Percentiles rank a stretch among this genome's conserved stretches.
These are phyloP conservation scores for Coprinellus micaceus DNA, from an alignment of 768 basidiomycete species.

Conservation along the genomic window DNA sequence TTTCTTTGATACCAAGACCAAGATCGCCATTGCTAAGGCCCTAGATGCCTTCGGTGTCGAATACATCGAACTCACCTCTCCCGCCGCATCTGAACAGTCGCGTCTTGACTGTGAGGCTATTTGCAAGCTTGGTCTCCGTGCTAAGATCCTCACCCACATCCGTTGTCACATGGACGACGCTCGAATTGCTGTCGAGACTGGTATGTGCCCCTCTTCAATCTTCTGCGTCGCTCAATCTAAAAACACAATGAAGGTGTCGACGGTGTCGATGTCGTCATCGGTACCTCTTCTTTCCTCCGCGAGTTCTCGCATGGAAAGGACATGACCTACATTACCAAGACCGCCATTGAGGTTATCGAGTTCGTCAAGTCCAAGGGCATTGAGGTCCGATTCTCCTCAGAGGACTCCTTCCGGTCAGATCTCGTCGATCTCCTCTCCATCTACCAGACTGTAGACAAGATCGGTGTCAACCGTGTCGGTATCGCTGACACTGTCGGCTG, in stretches of 20 bases:
- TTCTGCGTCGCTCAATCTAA: background rate
- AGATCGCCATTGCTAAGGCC: conserved; percentile 98
- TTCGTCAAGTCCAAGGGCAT: conserved; percentile 99
- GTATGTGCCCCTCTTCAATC: conserved; percentile 36
- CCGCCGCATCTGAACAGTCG: conserved; percentile 95
- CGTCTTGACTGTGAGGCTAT: conserved; percentile 93
- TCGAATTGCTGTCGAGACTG: conserved; percentile 95
- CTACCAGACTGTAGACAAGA: conserved; percentile 99
- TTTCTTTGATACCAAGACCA: conserved; percentile 99
- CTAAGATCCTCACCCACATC: conserved; percentile 98
- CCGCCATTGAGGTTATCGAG: conserved; percentile 97
- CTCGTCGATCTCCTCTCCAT: conserved; percentile 97
- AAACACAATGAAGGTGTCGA: conserved; percentile 68
- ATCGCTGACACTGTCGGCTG: conserved; percentile 99
- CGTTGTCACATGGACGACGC: conserved; percentile 99
- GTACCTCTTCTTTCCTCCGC: conserved; percentile 97
- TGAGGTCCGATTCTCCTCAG: conserved; percentile 98
- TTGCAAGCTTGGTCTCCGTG: conserved; percentile 95
- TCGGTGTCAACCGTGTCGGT: conserved; percentile 97
- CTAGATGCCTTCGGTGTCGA: conserved; percentile 99
- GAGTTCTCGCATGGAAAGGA: conserved; percentile 99
- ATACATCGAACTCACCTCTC: conserved; percentile 98
- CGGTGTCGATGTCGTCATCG: conserved; percentile 98
- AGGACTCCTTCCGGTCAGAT: conserved; percentile 99
- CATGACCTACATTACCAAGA: conserved; percentile 99